Evolutionary conservation across 257 asterid species (phyloP), one percentile per base, ranked within the genome.

Genomic region (Fraxinus americana): DNA sequence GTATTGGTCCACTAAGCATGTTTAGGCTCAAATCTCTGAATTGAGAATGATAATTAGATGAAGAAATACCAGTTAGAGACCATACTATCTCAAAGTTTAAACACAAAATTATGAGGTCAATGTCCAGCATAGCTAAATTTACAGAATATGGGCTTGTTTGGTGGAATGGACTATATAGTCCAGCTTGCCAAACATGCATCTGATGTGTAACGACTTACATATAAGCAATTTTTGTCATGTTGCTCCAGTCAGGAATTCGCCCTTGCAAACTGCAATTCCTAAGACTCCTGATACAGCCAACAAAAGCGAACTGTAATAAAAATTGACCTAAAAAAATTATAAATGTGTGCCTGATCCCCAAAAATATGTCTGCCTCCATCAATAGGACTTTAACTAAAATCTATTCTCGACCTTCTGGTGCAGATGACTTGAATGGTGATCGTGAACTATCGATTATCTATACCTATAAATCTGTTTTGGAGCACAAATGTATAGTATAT

Each of bases 221-320:
- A 88, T 90, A 96, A 78, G 92, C 86, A 78, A 96, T 84, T 39
- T 80, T 69, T 7, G 81, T 85, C 78, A 85, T 86, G 79, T 85
- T 92, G 88, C 94, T 89, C 91, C 96, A 87, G 68, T 92, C 83
- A 63, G 99, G 99, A 82, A 96, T 79, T 19, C 88, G 81, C 75
- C 99, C 99, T 84, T 29, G 91, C 90, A 96, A 85, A 83, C 87
- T 89, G 88, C 99, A 96, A 91, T 96, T 96, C 87, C 98, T 89
- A 73, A 96, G 96, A 87, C 98, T 96, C 97, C 99, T 96, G 95
- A 82, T 75, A 81, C 32, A 82, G 48, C 65, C 78, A 75, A 84
- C 23, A 80, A 59, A 59, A n/a, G 29, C 17, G 8, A 59, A 23
- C 3, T 21, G 5, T 59, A n/a, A 23, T 23, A 8, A 5, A 59